Evolutionary conservation across 2,329 filamentous ascomycete genomes (phyloP), one percentile per base, ranked within the genome.

Genomic region (Diaporthe sp.): DNA sequence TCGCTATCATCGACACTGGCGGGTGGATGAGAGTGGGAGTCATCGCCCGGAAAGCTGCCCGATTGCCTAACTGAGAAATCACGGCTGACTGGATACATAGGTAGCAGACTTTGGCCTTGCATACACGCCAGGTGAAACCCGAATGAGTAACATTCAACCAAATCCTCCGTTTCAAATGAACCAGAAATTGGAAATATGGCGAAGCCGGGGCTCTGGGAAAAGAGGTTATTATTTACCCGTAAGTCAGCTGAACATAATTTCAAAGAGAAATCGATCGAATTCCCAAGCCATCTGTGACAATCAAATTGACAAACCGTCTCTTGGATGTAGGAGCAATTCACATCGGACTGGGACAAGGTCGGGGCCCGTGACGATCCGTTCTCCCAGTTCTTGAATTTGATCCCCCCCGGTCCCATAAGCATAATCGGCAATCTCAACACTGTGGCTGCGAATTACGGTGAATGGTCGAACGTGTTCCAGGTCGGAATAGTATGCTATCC

Each of bases 21-120:
- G 9, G 22, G 33, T 6, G 19, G 30, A 3, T 4, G 8, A 57
- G 30, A n/a, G 7, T n/a, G 30, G 10, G 10, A 9, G 3, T 15
- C 1, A 6, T 52, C 17, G 4, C 13, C 3, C 15, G 13, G 19
- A 28, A 40, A 54, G n/a, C 10, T 15, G 38, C 38, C 35, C 38
- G 5, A 7, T 30, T 55, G 28, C 7, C 38, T 22, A 40, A 42
- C 8, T n/a, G n/a, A n/a, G n/a, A n/a, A 8, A 45, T 30, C n/a
- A 15, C 2, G 13, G 40, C 40, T 71, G 5, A 71, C 28, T 8
- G 3, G 6, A 45, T 7, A 25, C 12, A 4, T 28, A 71, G 68
- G n/a, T 60, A 22, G 54, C 54, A 60, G 68, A 71, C 22, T 71
- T 71, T 9, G 68, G 68, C 2, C 15, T 71, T 9, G 42, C 68